Conservation (phyloP, 768 basidiomycete genomes). For the Phallus indusiatus region DNA sequence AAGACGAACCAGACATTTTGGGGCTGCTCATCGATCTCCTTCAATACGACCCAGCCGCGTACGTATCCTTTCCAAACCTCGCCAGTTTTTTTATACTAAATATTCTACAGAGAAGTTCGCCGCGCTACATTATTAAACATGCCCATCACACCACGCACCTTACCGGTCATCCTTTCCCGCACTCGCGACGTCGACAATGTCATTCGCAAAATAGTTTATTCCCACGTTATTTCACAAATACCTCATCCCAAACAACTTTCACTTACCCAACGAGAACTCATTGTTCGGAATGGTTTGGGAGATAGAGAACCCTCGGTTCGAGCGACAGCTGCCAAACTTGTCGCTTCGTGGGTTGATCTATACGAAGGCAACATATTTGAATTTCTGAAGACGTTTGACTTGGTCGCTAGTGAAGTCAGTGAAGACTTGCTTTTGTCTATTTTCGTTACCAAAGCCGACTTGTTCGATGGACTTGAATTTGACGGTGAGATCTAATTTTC, state of each 20-base stretch:
- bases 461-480: conserved; percentile 63
- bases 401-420: conserved; percentile 43
- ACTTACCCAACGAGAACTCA: conserved; percentile 63
- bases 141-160: conserved; percentile 41
- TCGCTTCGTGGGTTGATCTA: conserved; percentile 69
- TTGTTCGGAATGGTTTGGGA: conserved; percentile 75
- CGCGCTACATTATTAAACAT: conserved; percentile 68
- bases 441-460: conserved; percentile 54
- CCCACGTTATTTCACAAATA: conserved; percentile 41
- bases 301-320: conserved; percentile 75
- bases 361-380: conserved; percentile 35
- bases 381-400: conserved; percentile 51
- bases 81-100: not conserved
- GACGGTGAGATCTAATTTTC: conserved; percentile 36
- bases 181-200: conserved; percentile 71
- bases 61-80: conserved; percentile 20
- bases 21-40: conserved; percentile 62
- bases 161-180: conserved; percentile 62
- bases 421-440: conserved; percentile 68
- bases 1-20: conserved; percentile 36
- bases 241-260: conserved; percentile 56
- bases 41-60: conserved; percentile 69
- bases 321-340: conserved; percentile 58
- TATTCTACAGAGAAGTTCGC: conserved; percentile 66
- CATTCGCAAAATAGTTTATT: conserved; percentile 68